phyloP scores from a whole-genome alignment of 2,329 filamentous ascomycete genomes.

The Aspergillus sp. region DNA sequence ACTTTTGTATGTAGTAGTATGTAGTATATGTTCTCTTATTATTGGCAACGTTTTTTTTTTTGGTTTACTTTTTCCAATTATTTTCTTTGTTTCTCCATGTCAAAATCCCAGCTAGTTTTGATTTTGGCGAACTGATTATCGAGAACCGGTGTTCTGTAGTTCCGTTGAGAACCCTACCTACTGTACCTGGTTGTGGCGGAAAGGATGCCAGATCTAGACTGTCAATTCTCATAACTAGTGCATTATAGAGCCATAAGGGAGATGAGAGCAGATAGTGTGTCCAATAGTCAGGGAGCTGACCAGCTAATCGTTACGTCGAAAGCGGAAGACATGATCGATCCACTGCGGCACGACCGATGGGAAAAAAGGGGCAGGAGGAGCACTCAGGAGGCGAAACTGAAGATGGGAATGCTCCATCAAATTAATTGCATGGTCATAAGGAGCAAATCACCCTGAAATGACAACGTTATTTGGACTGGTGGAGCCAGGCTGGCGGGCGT shows the following conservation, averaged over 20 bases:
- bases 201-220: background rate
- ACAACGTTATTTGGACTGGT: slow-evolving; percentile 7
- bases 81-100: background rate
- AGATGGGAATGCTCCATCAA: slow-evolving; percentile 2
- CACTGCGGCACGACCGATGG: background rate
- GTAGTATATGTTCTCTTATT: background rate
- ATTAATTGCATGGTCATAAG: background rate
- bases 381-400: slow-evolving; percentile 8
- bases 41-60: background rate
- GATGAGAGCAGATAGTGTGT: slow-evolving; percentile 2
- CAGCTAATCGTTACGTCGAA: background rate
- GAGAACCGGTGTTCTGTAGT: background rate
- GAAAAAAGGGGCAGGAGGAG: slow-evolving; percentile 16
- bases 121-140: background rate
- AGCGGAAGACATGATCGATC: background rate
- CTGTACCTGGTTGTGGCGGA: background rate
- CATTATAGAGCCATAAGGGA: background rate
- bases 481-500: slow-evolving; percentile 11
- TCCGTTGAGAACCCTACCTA: too few species aligned
- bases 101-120: background rate
- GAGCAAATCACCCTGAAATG: slow-evolving; percentile 3
- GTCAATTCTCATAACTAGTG: background rate
- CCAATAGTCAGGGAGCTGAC: slow-evolving; percentile 1
- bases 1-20: slow-evolving; percentile 12
- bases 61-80: background rate